Evolutionary conservation across 2,329 filamentous ascomycete species (phyloP).

Genomic region (Penicillium sp.): DNA sequence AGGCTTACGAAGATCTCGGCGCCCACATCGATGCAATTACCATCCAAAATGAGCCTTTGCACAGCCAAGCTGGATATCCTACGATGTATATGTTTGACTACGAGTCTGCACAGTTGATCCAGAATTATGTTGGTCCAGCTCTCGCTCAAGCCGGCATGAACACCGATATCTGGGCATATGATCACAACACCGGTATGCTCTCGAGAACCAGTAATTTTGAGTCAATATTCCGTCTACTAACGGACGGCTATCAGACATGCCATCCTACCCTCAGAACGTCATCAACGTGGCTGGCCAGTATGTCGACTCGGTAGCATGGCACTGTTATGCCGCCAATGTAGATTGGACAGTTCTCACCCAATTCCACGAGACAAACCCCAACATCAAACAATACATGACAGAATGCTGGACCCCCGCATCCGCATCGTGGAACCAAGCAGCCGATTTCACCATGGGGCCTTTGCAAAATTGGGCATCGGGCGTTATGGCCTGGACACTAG

Average conservation of each 20-base stretch:
- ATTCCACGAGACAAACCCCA: slow-evolving; percentile 32
- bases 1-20: no score
- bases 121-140: no score
- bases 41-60: no score
- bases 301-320: slow-evolving; percentile 37
- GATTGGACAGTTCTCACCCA: slow-evolving; percentile 35
- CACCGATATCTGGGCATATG: no score
- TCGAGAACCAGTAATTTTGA: no score
- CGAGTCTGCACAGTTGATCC: no score
- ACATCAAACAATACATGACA: slow-evolving; percentile 39
- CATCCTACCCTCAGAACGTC: slow-evolving; percentile 34
- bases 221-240: no score
- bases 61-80: no score
- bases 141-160: no score
- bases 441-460: slow-evolving; percentile 28
- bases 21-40: no score
- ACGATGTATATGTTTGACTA: no score
- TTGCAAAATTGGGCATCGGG: slow-evolving; percentile 31
- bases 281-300: slow-evolving; percentile 27
- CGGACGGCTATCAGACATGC: slow-evolving; percentile 19
- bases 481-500: slow-evolving; percentile 30
- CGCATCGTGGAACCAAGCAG: slow-evolving; percentile 24
- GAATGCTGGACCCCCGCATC: slow-evolving; percentile 36
- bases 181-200: no score
- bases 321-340: slow-evolving; percentile 37